phyloP scores from a whole-genome alignment of 1,284 basidiomycete species.

The Puccinia triticina region DNA sequence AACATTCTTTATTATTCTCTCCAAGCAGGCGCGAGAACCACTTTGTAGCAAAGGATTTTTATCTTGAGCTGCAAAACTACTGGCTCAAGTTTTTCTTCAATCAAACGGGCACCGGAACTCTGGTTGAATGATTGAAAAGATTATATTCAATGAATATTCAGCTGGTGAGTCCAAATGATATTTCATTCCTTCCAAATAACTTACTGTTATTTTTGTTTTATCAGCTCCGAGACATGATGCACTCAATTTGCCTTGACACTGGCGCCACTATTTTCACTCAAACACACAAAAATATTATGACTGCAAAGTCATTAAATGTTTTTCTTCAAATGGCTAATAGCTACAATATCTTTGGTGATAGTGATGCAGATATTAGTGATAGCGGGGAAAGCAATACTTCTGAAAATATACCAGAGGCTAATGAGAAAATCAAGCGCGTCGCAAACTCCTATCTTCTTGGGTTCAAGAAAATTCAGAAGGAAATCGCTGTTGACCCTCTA shows the following conservation, averaged over 20 bases:
- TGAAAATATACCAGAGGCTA: background rate
- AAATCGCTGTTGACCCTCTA: background rate
- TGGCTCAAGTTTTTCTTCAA: conserved; percentile 32
- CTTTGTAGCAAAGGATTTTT: conserved; percentile 31
- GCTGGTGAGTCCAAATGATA: background rate
- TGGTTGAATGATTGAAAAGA: background rate
- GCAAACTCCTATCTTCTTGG: background rate
- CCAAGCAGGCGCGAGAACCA: conserved; percentile 25
- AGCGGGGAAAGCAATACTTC: background rate
- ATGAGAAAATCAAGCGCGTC: background rate
- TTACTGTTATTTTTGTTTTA: background rate
- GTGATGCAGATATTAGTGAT: background rate
- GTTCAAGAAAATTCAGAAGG: background rate
- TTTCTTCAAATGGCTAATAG: background rate
- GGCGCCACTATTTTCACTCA: background rate
- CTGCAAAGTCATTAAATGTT: background rate
- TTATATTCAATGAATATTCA: conserved; percentile 16
- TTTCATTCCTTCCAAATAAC: background rate
- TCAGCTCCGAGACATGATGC: background rate
- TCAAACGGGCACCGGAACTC: conserved; percentile 7
- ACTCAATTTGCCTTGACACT: background rate
- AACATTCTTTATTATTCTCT: conserved; percentile 21
- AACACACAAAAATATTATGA: background rate
- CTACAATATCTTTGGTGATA: background rate
- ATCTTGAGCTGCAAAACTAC: conserved; percentile 29